phyloP scores from a whole-genome alignment of 129 eudicot species.

The Flaveria robusta region DNA sequence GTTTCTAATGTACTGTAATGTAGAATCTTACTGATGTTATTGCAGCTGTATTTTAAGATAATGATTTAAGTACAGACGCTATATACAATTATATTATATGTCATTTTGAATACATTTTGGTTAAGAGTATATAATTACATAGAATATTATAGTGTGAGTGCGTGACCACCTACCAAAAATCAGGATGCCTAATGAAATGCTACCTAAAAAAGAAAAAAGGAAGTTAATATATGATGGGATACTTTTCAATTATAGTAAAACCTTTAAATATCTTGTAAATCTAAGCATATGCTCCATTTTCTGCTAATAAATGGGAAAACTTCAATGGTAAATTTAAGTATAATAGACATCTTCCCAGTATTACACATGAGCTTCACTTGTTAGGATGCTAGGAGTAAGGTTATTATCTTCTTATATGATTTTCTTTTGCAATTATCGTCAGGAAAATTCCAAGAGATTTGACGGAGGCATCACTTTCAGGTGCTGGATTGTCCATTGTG shows the following conservation, averaged over 20 bases:
- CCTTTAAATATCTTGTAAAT: neutral
- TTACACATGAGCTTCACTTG: neutral
- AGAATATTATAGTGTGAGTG: neutral
- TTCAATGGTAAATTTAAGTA: neutral
- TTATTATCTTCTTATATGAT: constrained; percentile 18
- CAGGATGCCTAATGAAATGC: neutral
- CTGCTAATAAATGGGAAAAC: neutral
- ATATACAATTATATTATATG: no score
- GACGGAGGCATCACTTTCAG: constrained; percentile 95
- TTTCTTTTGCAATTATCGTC: constrained; percentile 16
- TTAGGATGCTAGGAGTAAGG: neutral
- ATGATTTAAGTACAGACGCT: neutral
- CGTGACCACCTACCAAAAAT: no score
- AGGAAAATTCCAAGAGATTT: constrained; percentile 97
- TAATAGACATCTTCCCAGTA: neutral
- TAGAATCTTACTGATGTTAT: no score
- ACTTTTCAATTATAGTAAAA: neutral
- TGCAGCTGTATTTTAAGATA: no score
- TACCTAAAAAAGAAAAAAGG: neutral
- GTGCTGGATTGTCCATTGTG: constrained; percentile 87
- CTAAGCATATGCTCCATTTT: neutral
- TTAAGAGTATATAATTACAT: neutral
- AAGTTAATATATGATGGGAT: neutral
- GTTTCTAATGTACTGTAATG: no score
- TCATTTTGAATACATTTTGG: neutral